Evolutionary conservation across 2,329 filamentous ascomycete genomes (phyloP).

Genomic region (Hypoxylon sp.): DNA sequence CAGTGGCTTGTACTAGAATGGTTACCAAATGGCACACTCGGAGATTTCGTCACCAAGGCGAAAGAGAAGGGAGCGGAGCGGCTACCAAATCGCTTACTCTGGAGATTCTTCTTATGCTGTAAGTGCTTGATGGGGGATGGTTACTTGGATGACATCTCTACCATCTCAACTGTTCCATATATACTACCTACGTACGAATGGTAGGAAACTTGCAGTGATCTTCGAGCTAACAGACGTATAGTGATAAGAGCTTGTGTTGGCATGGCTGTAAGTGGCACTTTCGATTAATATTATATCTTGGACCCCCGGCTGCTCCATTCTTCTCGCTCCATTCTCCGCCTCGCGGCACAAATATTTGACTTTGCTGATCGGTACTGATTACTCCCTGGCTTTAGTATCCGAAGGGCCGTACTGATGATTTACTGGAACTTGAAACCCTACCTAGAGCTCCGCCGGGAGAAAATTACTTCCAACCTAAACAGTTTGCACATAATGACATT

Average conservation of each 20-base stretch:
- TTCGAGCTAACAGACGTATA: conserved; percentile 12
- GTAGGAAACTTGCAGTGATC: neutral
- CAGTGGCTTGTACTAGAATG: conserved; percentile 17
- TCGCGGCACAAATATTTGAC: neutral
- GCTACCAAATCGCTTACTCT: conserved; percentile 24
- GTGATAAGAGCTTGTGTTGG: conserved; percentile 16
- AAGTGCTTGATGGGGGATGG: conserved; percentile 10
- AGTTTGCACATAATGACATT: conserved; percentile 10
- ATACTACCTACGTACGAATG: too few species aligned
- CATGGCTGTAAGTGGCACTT: conserved; percentile 15
- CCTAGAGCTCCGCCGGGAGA: neutral
- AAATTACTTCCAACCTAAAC: neutral
- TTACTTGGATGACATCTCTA: too few species aligned
- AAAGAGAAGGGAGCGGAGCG: too few species aligned
- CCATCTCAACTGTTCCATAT: too few species aligned
- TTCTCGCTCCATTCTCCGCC: neutral
- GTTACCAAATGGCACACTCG: conserved; percentile 5
- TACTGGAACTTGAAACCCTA: neutral
- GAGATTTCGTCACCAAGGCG: neutral
- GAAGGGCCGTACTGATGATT: neutral
- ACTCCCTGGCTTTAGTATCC: conserved; percentile 14
- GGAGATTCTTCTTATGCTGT: conserved; percentile 29
- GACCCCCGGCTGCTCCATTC: neutral
- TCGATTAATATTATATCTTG: neutral
- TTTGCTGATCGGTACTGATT: neutral